These are phyloP conservation scores for Neurospora cerealis DNA, from an alignment of 495 filamentous ascomycete species.

Conservation along the genomic window DNA sequence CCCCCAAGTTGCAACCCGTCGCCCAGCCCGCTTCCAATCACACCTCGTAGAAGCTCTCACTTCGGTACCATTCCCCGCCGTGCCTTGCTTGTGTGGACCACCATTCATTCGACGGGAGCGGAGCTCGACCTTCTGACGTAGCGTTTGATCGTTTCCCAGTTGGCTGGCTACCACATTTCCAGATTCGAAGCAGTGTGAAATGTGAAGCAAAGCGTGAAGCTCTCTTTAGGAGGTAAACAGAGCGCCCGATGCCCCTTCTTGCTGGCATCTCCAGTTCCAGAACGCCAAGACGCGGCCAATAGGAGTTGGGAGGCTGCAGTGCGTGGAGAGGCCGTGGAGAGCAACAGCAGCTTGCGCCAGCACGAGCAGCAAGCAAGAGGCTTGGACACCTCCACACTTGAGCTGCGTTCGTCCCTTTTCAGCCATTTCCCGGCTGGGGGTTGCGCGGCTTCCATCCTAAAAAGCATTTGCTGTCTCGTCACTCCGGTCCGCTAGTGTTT, in stretches of 20 bases:
- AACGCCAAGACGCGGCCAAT: not conserved
- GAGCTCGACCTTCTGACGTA: slow-evolving; percentile 4
- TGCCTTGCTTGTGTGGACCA: not conserved
- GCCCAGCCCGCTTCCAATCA: not conserved
- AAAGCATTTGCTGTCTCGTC: not conserved
- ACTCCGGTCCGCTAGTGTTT: not conserved
- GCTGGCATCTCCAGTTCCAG: not conserved
- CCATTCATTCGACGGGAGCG: not conserved
- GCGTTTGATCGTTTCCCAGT: not conserved
- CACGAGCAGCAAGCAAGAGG: not conserved
- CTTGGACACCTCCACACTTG: not conserved
- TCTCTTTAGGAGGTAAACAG: not conserved
- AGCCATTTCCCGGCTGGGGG: not conserved
- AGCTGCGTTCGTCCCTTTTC: not conserved
- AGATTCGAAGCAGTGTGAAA: not conserved
- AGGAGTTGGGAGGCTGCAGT: not conserved
- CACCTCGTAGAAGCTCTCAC: not conserved
- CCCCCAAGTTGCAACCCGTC: not conserved
- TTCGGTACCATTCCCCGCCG: not conserved
- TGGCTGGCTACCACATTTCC: not conserved
- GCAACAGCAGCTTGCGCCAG: not conserved
- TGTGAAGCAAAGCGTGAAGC: not conserved
- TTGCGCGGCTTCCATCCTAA: not conserved
- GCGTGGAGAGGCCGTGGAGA: not conserved
- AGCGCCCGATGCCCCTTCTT: not conserved